Evolutionary conservation across 768 basidiomycete species (phyloP), one percentile per base, ranked within the genome.

Genomic region (Termitomyces sp.): DNA sequence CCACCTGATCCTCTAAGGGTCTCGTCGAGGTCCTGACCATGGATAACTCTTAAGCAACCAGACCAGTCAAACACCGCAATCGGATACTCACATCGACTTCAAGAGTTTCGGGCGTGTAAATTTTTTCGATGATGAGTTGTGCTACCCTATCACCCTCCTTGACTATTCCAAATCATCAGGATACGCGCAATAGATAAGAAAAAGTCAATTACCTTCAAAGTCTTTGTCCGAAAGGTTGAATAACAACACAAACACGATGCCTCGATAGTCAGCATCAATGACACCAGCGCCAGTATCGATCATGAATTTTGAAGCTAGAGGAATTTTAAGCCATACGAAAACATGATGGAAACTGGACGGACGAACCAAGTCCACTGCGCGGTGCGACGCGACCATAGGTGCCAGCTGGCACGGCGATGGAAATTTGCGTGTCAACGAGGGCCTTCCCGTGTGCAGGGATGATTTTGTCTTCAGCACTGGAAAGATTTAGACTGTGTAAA

Each of bases 231-330:
- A 89, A 53, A 86, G 82, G 68, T 99, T 98, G 82, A 93, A 98
- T 41, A 99, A 77, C 27, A 99, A 77, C 33, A 98, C 91, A 65
- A 88, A 94, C 43, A 99, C 83, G 12, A 85, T 76, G 20, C 97
- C 97, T 50, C 97, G 81, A 70, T 99, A 98, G 69, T 99, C 97
- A 7, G 93, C 91, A 59, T 99, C 97, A 48, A 99, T 83, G 7
- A 99, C 97, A 20, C 96, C 97, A 11, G 97, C 97, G 1, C 97
- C 97, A 0, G 96, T 98, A 66, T 95, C 91, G 55, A 98, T 98
- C 85, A 93, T 94, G 69, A 92, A 94, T 67, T 99, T 99, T 15
- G 91, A 90, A 18, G 97, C 97, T 97, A 58, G 16, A 58, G 33
- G 40, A 42, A 18, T 4, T 51, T 22, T 40, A 4, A 27, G 45